Evolutionary conservation across 2,329 filamentous ascomycete species (phyloP).

Genomic region (Drechslerella dactyloides): DNA sequence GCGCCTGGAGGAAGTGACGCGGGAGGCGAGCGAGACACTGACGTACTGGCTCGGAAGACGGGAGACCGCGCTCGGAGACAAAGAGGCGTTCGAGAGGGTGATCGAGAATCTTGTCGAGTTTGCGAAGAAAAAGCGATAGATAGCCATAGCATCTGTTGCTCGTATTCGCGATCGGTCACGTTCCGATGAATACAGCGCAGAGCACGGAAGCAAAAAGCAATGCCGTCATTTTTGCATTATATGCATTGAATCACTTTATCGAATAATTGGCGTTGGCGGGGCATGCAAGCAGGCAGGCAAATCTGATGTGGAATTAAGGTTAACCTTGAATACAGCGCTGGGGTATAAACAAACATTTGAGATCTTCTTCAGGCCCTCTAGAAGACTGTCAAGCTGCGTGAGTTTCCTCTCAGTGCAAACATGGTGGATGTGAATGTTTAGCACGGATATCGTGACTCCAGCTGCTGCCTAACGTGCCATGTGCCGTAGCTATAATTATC

Average conservation of each 20-base stretch:
- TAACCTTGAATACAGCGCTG: background rate
- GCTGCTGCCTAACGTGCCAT: background rate
- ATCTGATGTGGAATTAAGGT: constrained; percentile 18
- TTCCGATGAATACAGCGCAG: background rate
- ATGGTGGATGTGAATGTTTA: too few species aligned
- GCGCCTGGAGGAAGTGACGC: constrained; percentile 53
- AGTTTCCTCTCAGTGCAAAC: too few species aligned
- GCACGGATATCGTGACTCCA: too few species aligned
- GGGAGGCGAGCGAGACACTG: constrained; percentile 53
- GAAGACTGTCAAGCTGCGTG: background rate
- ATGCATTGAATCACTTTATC: background rate
- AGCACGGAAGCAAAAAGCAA: background rate
- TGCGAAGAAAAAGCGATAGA: constrained; percentile 50
- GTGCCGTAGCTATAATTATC: background rate
- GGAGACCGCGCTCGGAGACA: constrained; percentile 54
- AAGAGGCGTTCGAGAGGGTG: constrained; percentile 56
- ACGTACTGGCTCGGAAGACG: constrained; percentile 55
- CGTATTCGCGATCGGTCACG: background rate
- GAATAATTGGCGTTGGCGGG: constrained; percentile 35
- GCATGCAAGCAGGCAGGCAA: background rate
- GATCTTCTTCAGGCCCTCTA: background rate
- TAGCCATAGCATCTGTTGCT: background rate
- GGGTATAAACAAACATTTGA: background rate
- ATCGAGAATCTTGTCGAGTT: constrained; percentile 56
- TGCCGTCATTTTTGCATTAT: background rate